Percentiles rank a stretch among this genome's conserved stretches.
Evolutionary conservation across 164 flowering plant species (phyloP).

Genomic region (Dillenia turbinata): DNA sequence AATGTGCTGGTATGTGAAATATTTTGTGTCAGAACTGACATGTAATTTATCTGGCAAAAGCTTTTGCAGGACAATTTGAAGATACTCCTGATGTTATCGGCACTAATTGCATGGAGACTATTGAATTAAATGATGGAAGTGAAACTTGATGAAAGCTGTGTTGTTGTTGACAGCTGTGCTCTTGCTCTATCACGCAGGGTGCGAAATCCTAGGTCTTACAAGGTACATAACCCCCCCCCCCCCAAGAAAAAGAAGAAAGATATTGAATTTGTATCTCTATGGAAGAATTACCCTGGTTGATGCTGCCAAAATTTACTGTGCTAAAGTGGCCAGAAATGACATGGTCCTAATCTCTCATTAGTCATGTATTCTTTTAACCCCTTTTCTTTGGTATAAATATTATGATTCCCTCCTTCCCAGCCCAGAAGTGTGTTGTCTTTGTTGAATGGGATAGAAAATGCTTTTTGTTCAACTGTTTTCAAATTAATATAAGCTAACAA

Average conservation of each 20-base stretch:
- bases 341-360: too few species aligned
- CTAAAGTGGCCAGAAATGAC: too few species aligned
- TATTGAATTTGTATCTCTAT: background rate
- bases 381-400: too few species aligned
- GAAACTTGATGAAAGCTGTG: constrained; percentile 34
- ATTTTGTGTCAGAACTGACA: background rate
- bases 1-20: too few species aligned
- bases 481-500: background rate
- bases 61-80: constrained; percentile 12
- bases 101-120: constrained; percentile 24
- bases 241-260: too few species aligned
- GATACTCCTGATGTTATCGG: constrained; percentile 5
- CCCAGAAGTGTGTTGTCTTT: too few species aligned
- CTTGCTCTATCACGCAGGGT: constrained; percentile 26
- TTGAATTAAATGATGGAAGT: constrained; percentile 21
- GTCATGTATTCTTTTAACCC: too few species aligned
- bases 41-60: background rate
- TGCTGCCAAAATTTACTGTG: background rate
- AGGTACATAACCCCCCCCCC: constrained; percentile 25
- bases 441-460: too few species aligned
- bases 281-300: too few species aligned
- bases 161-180: constrained; percentile 18
- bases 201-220: constrained; percentile 37
- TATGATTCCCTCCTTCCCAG: too few species aligned
- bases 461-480: too few species aligned